phyloP scores from a whole-genome alignment of 192 early-diverging fungal species.

The Umbelopsis vinacea region DNA sequence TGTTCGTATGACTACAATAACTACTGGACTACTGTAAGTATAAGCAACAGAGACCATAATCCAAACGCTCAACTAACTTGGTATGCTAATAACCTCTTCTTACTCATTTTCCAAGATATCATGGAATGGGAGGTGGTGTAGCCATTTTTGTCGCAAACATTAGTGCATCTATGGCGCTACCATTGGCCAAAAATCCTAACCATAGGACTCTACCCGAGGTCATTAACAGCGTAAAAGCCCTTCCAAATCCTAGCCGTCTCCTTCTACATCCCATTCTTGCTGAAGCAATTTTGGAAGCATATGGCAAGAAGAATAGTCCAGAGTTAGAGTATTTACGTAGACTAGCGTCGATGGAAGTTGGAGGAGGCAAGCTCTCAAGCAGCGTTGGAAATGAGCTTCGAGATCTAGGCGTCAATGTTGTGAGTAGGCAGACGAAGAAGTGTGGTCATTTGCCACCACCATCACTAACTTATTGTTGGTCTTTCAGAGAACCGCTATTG shows the following conservation, averaged over 20 bases:
- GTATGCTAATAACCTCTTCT: background rate
- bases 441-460: background rate
- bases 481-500: slow-evolving; percentile 1
- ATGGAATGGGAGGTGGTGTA: slow-evolving; percentile 1
- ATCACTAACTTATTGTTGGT: background rate
- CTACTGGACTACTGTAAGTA: background rate
- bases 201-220: background rate
- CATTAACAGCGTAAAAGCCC: background rate
- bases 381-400: background rate
- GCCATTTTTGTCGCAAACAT: background rate
- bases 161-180: background rate
- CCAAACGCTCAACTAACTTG: background rate
- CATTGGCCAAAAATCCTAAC: slow-evolving; percentile 1
- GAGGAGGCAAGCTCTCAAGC: background rate
- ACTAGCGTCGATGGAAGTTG: background rate
- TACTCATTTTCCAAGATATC: background rate
- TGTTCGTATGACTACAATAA: background rate
- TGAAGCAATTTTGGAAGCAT: background rate
- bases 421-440: background rate
- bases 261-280: background rate
- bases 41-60: too few relatives aligned
- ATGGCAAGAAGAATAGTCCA: background rate
- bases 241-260: background rate
- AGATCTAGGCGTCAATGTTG: background rate
- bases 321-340: background rate